These are phyloP conservation scores for Termitomyces sp. DNA, from an alignment of 768 basidiomycete genomes.

Conservation along the genomic window DNA sequence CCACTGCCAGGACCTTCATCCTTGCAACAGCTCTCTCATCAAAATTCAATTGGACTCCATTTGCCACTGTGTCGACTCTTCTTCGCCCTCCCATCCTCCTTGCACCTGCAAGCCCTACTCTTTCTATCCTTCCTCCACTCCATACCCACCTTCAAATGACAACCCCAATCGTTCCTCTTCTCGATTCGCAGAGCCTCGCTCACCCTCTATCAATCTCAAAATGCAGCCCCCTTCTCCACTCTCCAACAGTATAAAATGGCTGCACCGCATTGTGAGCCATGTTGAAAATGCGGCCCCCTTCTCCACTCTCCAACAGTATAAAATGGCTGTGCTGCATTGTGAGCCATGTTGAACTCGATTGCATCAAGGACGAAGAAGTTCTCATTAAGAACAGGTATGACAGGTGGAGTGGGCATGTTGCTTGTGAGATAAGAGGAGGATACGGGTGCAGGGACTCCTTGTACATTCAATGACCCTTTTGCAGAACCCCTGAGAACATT, in stretches of 20 bases:
- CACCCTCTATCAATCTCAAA: conserved; percentile 32
- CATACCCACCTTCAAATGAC: conserved; percentile 15
- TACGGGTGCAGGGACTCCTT: too few relatives aligned
- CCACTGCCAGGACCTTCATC: conserved; percentile 16
- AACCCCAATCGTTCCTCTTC: conserved; percentile 26
- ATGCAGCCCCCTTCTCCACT: conserved; percentile 32
- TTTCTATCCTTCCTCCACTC: conserved; percentile 9
- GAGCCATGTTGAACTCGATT: too few relatives aligned
- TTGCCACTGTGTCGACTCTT: conserved; percentile 35
- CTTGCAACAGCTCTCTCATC: conserved; percentile 25
- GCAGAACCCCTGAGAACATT: too few relatives aligned
- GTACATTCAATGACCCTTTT: too few relatives aligned
- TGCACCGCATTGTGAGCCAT: too few relatives aligned
- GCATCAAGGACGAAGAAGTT: too few relatives aligned
- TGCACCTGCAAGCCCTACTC: conserved; percentile 23
- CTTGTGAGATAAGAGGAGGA: too few relatives aligned
- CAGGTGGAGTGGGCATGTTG: too few relatives aligned
- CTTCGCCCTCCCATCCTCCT: conserved; percentile 25
- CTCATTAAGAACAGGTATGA: too few relatives aligned
- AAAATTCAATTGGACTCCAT: conserved; percentile 25
- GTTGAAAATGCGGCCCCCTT: too few relatives aligned
- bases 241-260: conserved; percentile 19
- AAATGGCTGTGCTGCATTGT: too few relatives aligned
- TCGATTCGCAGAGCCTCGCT: conserved; percentile 25
- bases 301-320: too few relatives aligned